Percentiles rank a stretch among this genome's conserved stretches.
Evolutionary conservation across 352 stramenopile species (phyloP).

Genomic region (Phytophthora colocasiae): DNA sequence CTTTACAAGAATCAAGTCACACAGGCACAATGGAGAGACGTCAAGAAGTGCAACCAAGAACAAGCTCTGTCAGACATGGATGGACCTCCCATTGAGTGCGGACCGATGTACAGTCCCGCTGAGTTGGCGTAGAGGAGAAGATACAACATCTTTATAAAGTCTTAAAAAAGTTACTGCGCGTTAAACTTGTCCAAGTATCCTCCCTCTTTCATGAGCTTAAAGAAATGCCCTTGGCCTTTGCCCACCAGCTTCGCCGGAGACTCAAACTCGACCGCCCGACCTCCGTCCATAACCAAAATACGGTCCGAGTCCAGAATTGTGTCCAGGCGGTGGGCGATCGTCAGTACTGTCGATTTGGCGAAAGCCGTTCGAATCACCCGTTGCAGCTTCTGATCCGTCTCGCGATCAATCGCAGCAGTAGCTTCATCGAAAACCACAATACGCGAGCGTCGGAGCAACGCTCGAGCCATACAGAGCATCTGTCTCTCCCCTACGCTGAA

Average conservation of each 20-base stretch:
- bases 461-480: constrained; percentile 93
- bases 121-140: no score
- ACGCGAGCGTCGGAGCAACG: constrained; percentile 82
- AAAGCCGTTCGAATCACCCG: constrained; percentile 88
- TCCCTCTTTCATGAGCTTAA: constrained; percentile 54
- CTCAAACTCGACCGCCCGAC: constrained; percentile 79
- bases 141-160: no score
- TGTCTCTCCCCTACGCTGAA: constrained; percentile 94
- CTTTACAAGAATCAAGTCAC: neutral
- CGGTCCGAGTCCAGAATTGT: constrained; percentile 92
- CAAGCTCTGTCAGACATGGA: no score
- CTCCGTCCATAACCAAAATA: constrained; percentile 74
- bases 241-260: constrained; percentile 67
- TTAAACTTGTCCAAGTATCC: constrained; percentile 49
- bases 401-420: constrained; percentile 81
- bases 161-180: no score
- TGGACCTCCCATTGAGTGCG: no score
- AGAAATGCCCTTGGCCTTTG: constrained; percentile 54
- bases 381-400: constrained; percentile 70
- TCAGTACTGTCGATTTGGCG: constrained; percentile 91
- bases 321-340: constrained; percentile 92
- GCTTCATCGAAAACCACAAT: constrained; percentile 83
- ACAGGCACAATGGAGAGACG: no score
- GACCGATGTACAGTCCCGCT: no score
- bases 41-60: no score